Percentiles rank a stretch among this genome's conserved stretches.
Conservation (phyloP, 2,329 filamentous ascomycete species). For the Aschersonia sp. region DNA sequence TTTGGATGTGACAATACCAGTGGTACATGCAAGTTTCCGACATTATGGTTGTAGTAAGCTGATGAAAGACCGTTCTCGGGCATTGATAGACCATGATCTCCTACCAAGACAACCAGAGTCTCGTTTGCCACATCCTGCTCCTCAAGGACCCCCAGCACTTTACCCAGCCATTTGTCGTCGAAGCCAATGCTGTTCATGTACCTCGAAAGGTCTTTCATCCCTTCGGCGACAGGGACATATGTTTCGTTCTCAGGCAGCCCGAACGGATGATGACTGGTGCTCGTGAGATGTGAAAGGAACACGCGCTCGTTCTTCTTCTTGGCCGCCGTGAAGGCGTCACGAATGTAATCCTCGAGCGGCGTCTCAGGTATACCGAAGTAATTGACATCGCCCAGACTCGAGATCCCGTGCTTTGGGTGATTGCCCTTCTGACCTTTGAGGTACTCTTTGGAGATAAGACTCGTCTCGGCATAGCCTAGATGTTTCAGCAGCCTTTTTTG, state of each 20-base stretch:
- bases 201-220: conserved; percentile 13
- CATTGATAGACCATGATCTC: conserved; percentile 18
- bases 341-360: conserved; percentile 16
- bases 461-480: conserved; percentile 14
- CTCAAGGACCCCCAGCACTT: conserved; percentile 15
- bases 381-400: conserved; percentile 16
- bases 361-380: conserved; percentile 19
- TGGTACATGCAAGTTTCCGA: conserved; percentile 19
- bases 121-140: conserved; percentile 16
- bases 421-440: conserved; percentile 10
- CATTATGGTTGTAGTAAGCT: conserved; percentile 17
- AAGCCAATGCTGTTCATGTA: conserved; percentile 18
- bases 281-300: conserved; percentile 19
- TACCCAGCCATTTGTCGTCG: conserved; percentile 17
- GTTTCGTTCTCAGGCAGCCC: conserved; percentile 13
- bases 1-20: conserved; percentile 18
- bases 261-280: conserved; percentile 20
- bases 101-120: conserved; percentile 16
- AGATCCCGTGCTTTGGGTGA: conserved; percentile 13
- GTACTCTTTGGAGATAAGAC: conserved; percentile 15
- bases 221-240: conserved; percentile 11
- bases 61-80: conserved; percentile 16
- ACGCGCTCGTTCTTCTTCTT: conserved; percentile 15
- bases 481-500: conserved; percentile 12
- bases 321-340: conserved; percentile 16